Percentiles rank a stretch among this genome's conserved stretches.
Evolutionary conservation across 176 grass and related monocot genomes (phyloP).

Genomic region (Luzula sylvatica): DNA sequence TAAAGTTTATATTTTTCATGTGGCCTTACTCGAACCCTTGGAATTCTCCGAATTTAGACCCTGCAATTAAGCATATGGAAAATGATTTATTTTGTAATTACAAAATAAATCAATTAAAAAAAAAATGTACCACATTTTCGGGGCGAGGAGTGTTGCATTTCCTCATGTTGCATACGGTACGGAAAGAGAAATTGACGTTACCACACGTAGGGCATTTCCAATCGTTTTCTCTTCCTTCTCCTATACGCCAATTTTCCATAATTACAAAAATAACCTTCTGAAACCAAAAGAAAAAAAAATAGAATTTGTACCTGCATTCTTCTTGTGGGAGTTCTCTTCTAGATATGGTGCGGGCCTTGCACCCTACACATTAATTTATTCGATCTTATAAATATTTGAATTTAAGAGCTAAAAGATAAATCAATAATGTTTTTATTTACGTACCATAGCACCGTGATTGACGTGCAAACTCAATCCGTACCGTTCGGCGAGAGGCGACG

Average conservation of each 20-base stretch:
- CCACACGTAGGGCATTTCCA: slow-evolving; percentile 82
- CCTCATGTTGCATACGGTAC: slow-evolving; percentile 86
- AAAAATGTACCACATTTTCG: slow-evolving; percentile 50
- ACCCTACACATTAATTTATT: slow-evolving; percentile 22
- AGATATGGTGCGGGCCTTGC: slow-evolving; percentile 59
- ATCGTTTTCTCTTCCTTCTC: slow-evolving; percentile 73
- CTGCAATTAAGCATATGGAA: slow-evolving; percentile 34
- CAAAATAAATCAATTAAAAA: too few species aligned
- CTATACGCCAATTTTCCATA: slow-evolving; percentile 12
- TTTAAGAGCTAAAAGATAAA: neutral
- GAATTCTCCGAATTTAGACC: slow-evolving; percentile 48
- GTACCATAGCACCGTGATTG: slow-evolving; percentile 51
- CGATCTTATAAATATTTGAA: neutral
- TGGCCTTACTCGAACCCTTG: slow-evolving; percentile 67
- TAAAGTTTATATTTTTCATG: neutral
- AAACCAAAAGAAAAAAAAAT: neutral
- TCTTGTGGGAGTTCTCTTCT: slow-evolving; percentile 72
- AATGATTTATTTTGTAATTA: too few species aligned
- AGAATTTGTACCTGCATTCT: slow-evolving; percentile 41
- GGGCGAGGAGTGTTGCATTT: slow-evolving; percentile 81
- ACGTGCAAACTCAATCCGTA: slow-evolving; percentile 45
- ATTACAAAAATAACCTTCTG: neutral
- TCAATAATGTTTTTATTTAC: slow-evolving; percentile 11
- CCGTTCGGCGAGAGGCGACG: slow-evolving; percentile 51
- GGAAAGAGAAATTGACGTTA: slow-evolving; percentile 73